Percentiles rank a stretch among this genome's conserved stretches.
Conservation (phyloP, 345 rosid species). For the Arabis alpina region DNA sequence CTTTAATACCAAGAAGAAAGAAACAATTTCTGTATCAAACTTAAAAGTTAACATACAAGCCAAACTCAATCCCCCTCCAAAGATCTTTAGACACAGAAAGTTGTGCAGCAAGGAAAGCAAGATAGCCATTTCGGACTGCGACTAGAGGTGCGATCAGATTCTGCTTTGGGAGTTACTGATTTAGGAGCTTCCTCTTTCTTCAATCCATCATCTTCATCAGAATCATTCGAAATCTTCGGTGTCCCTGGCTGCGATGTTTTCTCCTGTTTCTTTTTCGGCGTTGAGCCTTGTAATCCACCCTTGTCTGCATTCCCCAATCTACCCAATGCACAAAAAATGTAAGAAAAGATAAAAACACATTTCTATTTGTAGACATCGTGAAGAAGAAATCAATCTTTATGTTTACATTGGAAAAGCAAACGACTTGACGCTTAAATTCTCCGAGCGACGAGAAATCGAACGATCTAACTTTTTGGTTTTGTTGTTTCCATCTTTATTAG, state of each 20-base stretch:
- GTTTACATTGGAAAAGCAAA: constrained; percentile 88
- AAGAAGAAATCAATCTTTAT: not conserved
- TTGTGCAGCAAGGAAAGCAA: constrained; percentile 64
- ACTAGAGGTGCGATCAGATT: constrained; percentile 16
- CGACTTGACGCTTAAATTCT: constrained; percentile 62
- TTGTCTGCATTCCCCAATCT: constrained; percentile 63
- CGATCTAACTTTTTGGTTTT: constrained; percentile 26
- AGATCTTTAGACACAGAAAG: constrained; percentile 21
- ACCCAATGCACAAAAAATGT: constrained; percentile 4
- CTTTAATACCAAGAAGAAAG: constrained; percentile 27
- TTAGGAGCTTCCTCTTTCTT: constrained; percentile 36
- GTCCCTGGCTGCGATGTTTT: constrained; percentile 37
- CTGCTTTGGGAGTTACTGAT: constrained; percentile 41
- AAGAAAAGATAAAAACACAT: constrained; percentile 1
- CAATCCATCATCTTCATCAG: constrained; percentile 24
- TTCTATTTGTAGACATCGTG: not conserved
- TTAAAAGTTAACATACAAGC: constrained; percentile 7
- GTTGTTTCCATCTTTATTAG: constrained; percentile 21
- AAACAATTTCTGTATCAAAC: constrained; percentile 23
- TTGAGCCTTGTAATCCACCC: constrained; percentile 28
- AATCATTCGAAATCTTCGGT: constrained; percentile 29
- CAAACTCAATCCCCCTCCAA: not conserved
- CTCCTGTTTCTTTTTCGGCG: constrained; percentile 25
- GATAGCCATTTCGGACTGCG: constrained; percentile 53
- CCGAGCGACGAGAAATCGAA: constrained; percentile 49